phyloP scores from a whole-genome alignment of 1,284 basidiomycete species.

The Fistulinella cinereoalba region DNA sequence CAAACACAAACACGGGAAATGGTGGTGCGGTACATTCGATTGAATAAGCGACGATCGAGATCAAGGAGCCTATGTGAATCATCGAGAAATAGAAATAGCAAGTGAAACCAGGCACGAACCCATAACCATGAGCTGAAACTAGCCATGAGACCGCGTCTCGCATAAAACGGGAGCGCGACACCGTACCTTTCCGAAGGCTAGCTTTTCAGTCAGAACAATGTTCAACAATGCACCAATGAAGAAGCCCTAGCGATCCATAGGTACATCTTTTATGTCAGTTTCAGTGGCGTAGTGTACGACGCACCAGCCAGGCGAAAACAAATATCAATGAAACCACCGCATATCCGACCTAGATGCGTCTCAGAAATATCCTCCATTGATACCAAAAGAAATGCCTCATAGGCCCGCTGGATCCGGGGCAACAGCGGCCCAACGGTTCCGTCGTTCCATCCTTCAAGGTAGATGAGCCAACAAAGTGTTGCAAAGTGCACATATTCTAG shows the following conservation, averaged over 20 bases:
- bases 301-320: conserved; percentile 26
- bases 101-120: conserved; percentile 11
- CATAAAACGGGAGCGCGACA: not conserved
- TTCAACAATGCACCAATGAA: conserved; percentile 26
- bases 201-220: conserved; percentile 14
- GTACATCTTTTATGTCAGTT: too few species aligned
- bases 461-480: conserved; percentile 21
- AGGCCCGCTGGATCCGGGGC: conserved; percentile 27
- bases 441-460: conserved; percentile 25
- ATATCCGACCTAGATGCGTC: conserved; percentile 15
- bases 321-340: conserved; percentile 27
- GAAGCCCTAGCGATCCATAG: conserved; percentile 28
- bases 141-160: not conserved
- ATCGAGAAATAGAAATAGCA: not conserved
- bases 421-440: conserved; percentile 26
- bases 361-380: not conserved
- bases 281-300: conserved; percentile 1
- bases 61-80: conserved; percentile 28
- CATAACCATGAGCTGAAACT: conserved; percentile 24
- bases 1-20: conserved; percentile 58
- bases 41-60: conserved; percentile 44
- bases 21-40: conserved; percentile 56
- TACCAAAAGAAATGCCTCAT: conserved; percentile 15
- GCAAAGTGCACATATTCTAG: conserved; percentile 23
- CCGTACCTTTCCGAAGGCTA: conserved; percentile 33